Percentiles rank a stretch among this genome's conserved stretches.
phyloP scores from a whole-genome alignment of 441 rosid genomes.

The Francoa sonchifolia region DNA sequence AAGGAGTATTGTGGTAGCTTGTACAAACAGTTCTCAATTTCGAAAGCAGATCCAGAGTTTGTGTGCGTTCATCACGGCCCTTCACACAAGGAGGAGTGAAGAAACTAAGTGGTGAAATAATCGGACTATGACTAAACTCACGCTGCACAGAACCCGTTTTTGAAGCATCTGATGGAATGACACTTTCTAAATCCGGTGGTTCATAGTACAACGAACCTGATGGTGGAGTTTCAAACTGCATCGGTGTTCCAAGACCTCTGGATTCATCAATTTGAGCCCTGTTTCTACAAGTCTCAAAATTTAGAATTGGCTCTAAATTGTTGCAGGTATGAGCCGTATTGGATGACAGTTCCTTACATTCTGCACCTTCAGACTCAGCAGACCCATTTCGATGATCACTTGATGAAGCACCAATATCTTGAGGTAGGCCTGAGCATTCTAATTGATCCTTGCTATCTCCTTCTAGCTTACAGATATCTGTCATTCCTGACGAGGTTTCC shows the following conservation, averaged over 20 bases:
- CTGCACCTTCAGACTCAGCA: slow-evolving; percentile 38
- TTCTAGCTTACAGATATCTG: slow-evolving; percentile 29
- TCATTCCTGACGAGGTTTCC: slow-evolving; percentile 38
- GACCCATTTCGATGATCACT: slow-evolving; percentile 26
- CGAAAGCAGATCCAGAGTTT: slow-evolving; percentile 71
- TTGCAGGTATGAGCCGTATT: slow-evolving; percentile 19
- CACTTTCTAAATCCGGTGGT: slow-evolving; percentile 29
- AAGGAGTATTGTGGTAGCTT: slow-evolving; percentile 78
- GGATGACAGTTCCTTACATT: slow-evolving; percentile 22
- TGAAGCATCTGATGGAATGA: slow-evolving; percentile 21
- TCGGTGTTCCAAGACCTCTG: slow-evolving; percentile 18
- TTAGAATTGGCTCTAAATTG: slow-evolving; percentile 25
- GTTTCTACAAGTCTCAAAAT: slow-evolving; percentile 20
- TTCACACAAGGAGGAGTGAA: slow-evolving; percentile 74
- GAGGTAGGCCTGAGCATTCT: slow-evolving; percentile 26
- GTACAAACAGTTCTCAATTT: slow-evolving; percentile 65
- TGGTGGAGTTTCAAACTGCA: slow-evolving; percentile 25
- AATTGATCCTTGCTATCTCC: slow-evolving; percentile 38
- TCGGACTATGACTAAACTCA: slow-evolving; percentile 34
- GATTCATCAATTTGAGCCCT: slow-evolving; percentile 18
- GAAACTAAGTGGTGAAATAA: slow-evolving; percentile 47
- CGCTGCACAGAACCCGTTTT: slow-evolving; percentile 19
- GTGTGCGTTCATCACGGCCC: slow-evolving; percentile 25
- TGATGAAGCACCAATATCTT: slow-evolving; percentile 37
- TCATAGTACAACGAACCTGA: slow-evolving; percentile 42